These are phyloP conservation scores for Ilyonectria mors-panacis DNA, from an alignment of 2,329 filamentous ascomycete species.

Conservation along the genomic window DNA sequence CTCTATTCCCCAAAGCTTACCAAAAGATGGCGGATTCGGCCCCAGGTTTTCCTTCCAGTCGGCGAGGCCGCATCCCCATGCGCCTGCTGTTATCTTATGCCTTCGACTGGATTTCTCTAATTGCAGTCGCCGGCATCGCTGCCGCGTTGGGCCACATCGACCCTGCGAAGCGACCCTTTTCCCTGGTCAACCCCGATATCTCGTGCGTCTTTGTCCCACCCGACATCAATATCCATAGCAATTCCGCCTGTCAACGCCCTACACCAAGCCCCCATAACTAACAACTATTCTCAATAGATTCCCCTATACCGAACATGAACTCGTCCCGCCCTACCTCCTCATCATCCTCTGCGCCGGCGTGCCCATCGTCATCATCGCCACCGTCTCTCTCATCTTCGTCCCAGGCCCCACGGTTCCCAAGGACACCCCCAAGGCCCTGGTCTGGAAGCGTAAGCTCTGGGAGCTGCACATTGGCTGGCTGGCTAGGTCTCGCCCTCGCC, in stretches of 20 bases:
- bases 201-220: constrained; percentile 64
- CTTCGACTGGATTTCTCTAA: constrained; percentile 80
- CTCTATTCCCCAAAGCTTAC: constrained; percentile 34
- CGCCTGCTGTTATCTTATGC: constrained; percentile 74
- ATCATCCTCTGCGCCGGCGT: constrained; percentile 73
- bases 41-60: constrained; percentile 32
- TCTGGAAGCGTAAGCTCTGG: constrained; percentile 90
- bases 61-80: constrained; percentile 48
- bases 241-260: background rate
- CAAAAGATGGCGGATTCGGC: constrained; percentile 47
- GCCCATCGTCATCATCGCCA: constrained; percentile 77
- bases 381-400: constrained; percentile 79
- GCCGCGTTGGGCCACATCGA: constrained; percentile 71
- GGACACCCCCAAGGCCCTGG: constrained; percentile 72
- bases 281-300: constrained; percentile 63
- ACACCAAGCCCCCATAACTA: constrained; percentile 11
- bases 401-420: constrained; percentile 78
- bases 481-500: constrained; percentile 84
- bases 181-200: constrained; percentile 80
- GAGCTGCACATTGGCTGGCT: constrained; percentile 90
- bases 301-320: constrained; percentile 79
- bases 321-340: constrained; percentile 77
- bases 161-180: constrained; percentile 80
- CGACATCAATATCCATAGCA: background rate
- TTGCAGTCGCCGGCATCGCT: constrained; percentile 71